These are phyloP conservation scores for Clitopilus hobsonii DNA, from an alignment of 768 basidiomycete genomes.

Conservation along the genomic window DNA sequence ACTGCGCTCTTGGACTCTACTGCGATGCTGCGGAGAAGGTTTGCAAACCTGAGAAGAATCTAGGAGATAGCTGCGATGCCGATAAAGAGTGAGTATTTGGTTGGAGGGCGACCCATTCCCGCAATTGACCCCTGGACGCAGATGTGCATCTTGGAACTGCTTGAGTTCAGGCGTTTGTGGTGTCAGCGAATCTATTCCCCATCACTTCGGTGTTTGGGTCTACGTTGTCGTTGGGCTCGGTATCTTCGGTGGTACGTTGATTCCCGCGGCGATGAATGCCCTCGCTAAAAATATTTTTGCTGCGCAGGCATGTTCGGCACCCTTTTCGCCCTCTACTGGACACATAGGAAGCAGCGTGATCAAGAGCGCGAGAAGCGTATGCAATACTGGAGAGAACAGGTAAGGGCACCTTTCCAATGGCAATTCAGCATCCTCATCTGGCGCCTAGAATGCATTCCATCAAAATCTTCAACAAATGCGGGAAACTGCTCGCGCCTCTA, in stretches of 20 bases:
- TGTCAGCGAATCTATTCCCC: slow-evolving; percentile 49
- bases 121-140: no score
- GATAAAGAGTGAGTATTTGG: slow-evolving; percentile 40
- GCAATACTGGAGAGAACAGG: slow-evolving; percentile 91
- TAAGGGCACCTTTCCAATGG: slow-evolving; percentile 15
- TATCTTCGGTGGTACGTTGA: slow-evolving; percentile 59
- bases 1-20: slow-evolving; percentile 70
- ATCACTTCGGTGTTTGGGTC: slow-evolving; percentile 62
- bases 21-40: slow-evolving; percentile 59
- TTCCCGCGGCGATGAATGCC: not conserved
- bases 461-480: slow-evolving; percentile 79
- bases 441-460: slow-evolving; percentile 64
- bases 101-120: no score
- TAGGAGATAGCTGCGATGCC: slow-evolving; percentile 55
- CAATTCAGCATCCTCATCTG: slow-evolving; percentile 4
- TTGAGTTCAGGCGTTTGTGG: slow-evolving; percentile 58
- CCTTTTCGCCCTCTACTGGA: slow-evolving; percentile 59
- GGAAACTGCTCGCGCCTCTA: slow-evolving; percentile 64
- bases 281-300: no score
- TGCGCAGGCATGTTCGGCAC: slow-evolving; percentile 73
- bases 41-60: slow-evolving; percentile 54
- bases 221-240: slow-evolving; percentile 68
- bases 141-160: slow-evolving; percentile 79
- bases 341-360: slow-evolving; percentile 70
- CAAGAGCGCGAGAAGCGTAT: slow-evolving; percentile 77